A percentile compares a stretch with the other conserved stretches of the same genome.
Evolutionary conservation across 176 grass and related monocot species (phyloP).

Genomic region (Zoysia pacifica): DNA sequence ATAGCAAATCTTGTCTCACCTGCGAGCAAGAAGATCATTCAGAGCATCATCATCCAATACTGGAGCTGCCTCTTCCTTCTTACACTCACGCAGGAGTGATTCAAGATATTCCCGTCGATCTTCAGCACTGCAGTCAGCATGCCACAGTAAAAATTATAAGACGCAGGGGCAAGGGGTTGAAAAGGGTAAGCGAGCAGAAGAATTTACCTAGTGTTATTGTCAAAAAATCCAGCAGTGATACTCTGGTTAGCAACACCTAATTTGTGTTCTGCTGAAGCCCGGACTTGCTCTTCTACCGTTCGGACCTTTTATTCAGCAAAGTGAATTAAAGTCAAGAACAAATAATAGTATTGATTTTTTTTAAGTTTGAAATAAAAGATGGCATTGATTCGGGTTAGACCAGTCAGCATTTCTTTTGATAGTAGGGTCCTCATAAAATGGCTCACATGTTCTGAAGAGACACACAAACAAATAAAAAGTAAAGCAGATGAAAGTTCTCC

Average conservation of each 20-base stretch:
- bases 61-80: conserved; percentile 95
- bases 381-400: conserved; percentile 12
- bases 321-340: conserved; percentile 36
- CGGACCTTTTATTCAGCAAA: conserved; percentile 63
- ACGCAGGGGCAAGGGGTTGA: neutral
- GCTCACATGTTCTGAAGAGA: neutral
- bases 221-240: conserved; percentile 99
- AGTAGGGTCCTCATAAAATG: conserved; percentile 26
- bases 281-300: conserved; percentile 97
- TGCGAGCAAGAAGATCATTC: conserved; percentile 90
- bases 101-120: conserved; percentile 97
- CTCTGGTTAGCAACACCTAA: conserved; percentile 99
- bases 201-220: conserved; percentile 95
- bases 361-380: neutral
- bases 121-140: conserved; percentile 75
- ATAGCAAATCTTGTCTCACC: conserved; percentile 42
- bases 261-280: conserved; percentile 99
- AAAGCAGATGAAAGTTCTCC: neutral
- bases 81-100: conserved; percentile 86
- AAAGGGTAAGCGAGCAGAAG: conserved; percentile 7
- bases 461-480: conserved; percentile 18
- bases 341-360: neutral
- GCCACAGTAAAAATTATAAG: conserved; percentile 30
- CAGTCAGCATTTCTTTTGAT: conserved; percentile 21
- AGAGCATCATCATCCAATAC: conserved; percentile 94